These are phyloP conservation scores for Mucor velutinosus DNA, from an alignment of 371 early-diverging fungal species.

Conservation along the genomic window DNA sequence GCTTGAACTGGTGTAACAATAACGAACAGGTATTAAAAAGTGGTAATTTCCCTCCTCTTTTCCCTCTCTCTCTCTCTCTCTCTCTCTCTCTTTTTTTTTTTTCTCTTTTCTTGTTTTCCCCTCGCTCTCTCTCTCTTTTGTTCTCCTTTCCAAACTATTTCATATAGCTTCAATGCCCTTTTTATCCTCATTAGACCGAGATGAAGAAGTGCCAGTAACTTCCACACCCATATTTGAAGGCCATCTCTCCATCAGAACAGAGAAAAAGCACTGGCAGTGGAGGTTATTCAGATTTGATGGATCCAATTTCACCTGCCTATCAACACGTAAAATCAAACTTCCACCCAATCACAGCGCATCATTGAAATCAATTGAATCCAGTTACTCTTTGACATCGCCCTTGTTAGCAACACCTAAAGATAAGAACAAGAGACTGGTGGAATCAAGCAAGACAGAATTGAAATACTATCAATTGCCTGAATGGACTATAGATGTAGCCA, in stretches of 20 bases:
- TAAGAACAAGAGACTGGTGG: slow-evolving; percentile 9
- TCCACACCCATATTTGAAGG: slow-evolving; percentile 51
- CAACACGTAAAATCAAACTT: slow-evolving; percentile 40
- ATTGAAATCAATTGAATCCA: not conserved
- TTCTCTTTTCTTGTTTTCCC: not conserved
- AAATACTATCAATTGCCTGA: slow-evolving; percentile 52
- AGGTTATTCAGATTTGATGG: slow-evolving; percentile 57
- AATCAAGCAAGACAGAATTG: slow-evolving; percentile 15
- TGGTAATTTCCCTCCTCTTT: not conserved
- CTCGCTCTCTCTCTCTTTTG: not conserved
- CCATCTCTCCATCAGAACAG: slow-evolving; percentile 39
- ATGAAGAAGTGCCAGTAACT: slow-evolving; percentile 43
- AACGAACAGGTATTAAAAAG: slow-evolving; percentile 3
- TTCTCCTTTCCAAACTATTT: not conserved
- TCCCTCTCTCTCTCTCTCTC: not conserved
- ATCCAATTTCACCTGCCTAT: slow-evolving; percentile 44
- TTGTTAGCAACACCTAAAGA: slow-evolving; percentile 46
- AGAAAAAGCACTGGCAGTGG: slow-evolving; percentile 48
- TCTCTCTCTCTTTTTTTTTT: not conserved
- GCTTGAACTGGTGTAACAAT: slow-evolving; percentile 3
- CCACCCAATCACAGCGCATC: slow-evolving; percentile 22
- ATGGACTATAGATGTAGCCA: slow-evolving; percentile 44
- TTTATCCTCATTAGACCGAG: slow-evolving; percentile 9
- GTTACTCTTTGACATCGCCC: slow-evolving; percentile 36
- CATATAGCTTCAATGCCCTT: slow-evolving; percentile 15